These are phyloP conservation scores for Amaranthus hypochondriacus DNA, from an alignment of 148 eudicot genomes.

Conservation along the genomic window DNA sequence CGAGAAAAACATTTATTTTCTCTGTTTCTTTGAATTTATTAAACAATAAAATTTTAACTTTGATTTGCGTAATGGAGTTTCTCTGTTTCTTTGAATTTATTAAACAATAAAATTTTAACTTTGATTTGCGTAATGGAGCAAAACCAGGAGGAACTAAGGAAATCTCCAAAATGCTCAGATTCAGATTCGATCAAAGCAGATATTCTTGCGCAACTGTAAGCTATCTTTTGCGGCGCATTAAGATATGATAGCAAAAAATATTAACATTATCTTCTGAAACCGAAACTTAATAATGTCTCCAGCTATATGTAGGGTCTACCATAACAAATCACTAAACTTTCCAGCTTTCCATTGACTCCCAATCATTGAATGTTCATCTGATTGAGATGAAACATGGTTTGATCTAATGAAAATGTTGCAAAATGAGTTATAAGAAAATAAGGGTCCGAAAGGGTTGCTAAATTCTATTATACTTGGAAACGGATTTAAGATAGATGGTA, in stretches of 20 bases:
- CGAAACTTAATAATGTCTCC: slow-evolving; percentile 7
- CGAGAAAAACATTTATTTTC: too few relatives aligned
- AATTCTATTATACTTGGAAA: too few relatives aligned
- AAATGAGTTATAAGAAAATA: background rate
- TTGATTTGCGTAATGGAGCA: too few relatives aligned
- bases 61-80: too few relatives aligned
- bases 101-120: too few relatives aligned
- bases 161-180: background rate
- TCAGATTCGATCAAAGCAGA: slow-evolving; percentile 3
- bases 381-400: background rate
- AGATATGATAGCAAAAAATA: background rate
- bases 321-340: background rate
- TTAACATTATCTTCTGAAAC: slow-evolving; percentile 24
- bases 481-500: too few relatives aligned
- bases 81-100: too few relatives aligned
- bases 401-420: background rate
- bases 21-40: too few relatives aligned
- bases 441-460: too few relatives aligned
- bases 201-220: background rate
- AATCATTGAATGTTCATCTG: too few relatives aligned
- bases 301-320: slow-evolving; percentile 14
- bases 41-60: too few relatives aligned
- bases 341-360: background rate
- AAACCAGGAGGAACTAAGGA: background rate
- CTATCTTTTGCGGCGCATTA: background rate